Base-by-base conservation (phyloP, 352 stramenopile species). In the Phytophthora rubi region DNA sequence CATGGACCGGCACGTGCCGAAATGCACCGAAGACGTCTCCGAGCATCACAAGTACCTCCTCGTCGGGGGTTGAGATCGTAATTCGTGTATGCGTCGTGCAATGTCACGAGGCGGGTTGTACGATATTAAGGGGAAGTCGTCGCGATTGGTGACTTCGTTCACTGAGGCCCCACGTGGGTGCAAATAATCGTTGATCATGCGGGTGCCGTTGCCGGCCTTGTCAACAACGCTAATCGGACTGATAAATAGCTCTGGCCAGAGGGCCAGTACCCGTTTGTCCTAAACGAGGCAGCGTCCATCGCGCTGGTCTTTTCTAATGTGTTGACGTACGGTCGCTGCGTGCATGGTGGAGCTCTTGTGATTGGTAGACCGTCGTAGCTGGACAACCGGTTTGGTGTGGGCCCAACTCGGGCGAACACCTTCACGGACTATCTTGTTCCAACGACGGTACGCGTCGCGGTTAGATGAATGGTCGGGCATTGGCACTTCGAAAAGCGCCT, bases 11-110 rank as follows among this genome's bases (percentile, higher is more conserved):
- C 26, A 78, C 60, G 72, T 78, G 62, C 13, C 72, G 52, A 28
- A 82, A 82, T 1, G 68, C 75, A 5, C 71, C 65, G 13, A 60
- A 59, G 13, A 73, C 66, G 59, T 77, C 69, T 52, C 72, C 69
- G 4, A 70, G 33, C 51, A 80, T 68, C 4, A 77, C 32, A 3
- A 59, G 8, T 1, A 78, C 44, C 10, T 51, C 44, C 8, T 10
- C 56, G 21, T 66, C 1, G 3, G 66, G 32, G 45, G 42, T 9
- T 42, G 3, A 0, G 32, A 30, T 2, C 49, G 35, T 23, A 78
- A 33, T 2, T 53, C 18, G 44, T 70, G 37, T 23, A 70, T 73
- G 15, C 55, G 59, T 5, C 21, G 42, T 3, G 64, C 64, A 23
- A 73, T 77, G 42, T 77, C 65, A 3, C 65, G 16, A 18, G 64